Base-by-base conservation (phyloP, 352 stramenopile genomes). In the Phytophthora colocasiae region DNA sequence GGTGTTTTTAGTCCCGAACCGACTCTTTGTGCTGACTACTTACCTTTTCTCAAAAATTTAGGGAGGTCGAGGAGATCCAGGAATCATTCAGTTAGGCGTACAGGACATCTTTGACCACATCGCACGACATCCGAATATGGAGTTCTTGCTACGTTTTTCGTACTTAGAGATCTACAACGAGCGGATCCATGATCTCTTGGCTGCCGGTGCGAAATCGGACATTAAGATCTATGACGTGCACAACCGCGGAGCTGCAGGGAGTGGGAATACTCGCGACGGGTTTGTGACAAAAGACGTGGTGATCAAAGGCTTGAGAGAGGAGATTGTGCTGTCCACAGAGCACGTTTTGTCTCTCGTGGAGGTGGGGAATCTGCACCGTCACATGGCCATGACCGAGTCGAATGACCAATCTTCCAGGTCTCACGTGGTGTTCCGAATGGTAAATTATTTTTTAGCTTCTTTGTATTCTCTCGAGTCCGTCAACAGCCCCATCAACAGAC, bases 111-210 rank as follows among this genome's bases (percentile, higher is more conserved):
- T 98, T 69, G 69, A 78, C 26, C 83, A 93, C 59, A 90, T 98
- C 51, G 73, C 78, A 31, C 61, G 68, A 17, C 79, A 84, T 47
- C 58, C 69, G 12, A 79, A 80, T 22, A 78, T 82, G 58, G 83
- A 92, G 49, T 92, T 90, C 44, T 71, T 92, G 41, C 46, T 92
- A 45, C 80, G 83, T 3, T 89, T 99, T 75, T 98, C 92, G 55
- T 99, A 98, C 73, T 79, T 99, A 22, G 97, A 99, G 77, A 98
- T 99, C 64, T 99, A 99, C 85, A 99, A 99, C 67, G 97, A 99
- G 58, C 83, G 97, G 36, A 90, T 99, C 19, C 98, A 97, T 66
- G 97, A 99, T 73, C 75, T 99, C n/a, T 78, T 99, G 8, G 86
- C 85, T 3, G 74, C 76, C 0, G 83, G 83, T 1, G 75, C 73